Percentiles rank a stretch among this genome's conserved stretches.
phyloP scores from a whole-genome alignment of 495 filamentous ascomycete species.

The Emericellopsis terricola region DNA sequence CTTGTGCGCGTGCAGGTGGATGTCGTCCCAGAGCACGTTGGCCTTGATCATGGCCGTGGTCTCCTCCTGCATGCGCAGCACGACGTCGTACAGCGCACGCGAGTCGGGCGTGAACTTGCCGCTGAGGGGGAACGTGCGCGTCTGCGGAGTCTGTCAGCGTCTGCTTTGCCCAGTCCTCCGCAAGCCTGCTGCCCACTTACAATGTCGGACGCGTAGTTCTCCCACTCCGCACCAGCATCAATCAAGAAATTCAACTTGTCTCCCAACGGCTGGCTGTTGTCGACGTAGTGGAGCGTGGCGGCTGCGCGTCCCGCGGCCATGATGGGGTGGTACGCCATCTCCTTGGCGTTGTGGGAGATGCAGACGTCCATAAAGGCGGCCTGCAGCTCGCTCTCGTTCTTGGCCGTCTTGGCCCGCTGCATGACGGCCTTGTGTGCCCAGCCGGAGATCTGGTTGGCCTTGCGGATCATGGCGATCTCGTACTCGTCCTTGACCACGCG shows the following conservation, averaged over 20 bases:
- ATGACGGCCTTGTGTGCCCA: constrained; percentile 57
- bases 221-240: constrained; percentile 70
- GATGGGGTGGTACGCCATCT: constrained; percentile 76
- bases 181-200: constrained; percentile 8
- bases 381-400: constrained; percentile 71
- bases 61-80: constrained; percentile 66
- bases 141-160: constrained; percentile 23
- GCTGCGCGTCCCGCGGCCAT: constrained; percentile 59
- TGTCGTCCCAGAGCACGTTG: constrained; percentile 68
- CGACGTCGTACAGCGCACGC: constrained; percentile 66
- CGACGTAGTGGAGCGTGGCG: constrained; percentile 75
- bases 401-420: constrained; percentile 39
- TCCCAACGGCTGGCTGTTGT: constrained; percentile 49
- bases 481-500: constrained; percentile 72
- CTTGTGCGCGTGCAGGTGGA: constrained; percentile 62
- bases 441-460: constrained; percentile 69
- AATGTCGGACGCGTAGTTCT: constrained; percentile 72
- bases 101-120: constrained; percentile 60
- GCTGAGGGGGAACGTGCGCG: constrained; percentile 68
- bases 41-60: constrained; percentile 58
- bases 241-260: constrained; percentile 60
- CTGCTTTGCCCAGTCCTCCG: background rate
- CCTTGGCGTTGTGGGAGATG: constrained; percentile 50
- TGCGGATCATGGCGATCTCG: constrained; percentile 65
- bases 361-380: constrained; percentile 59